Evolutionary conservation across 1,284 basidiomycete genomes (phyloP).

Genomic region (Cryptococcus sp.): DNA sequence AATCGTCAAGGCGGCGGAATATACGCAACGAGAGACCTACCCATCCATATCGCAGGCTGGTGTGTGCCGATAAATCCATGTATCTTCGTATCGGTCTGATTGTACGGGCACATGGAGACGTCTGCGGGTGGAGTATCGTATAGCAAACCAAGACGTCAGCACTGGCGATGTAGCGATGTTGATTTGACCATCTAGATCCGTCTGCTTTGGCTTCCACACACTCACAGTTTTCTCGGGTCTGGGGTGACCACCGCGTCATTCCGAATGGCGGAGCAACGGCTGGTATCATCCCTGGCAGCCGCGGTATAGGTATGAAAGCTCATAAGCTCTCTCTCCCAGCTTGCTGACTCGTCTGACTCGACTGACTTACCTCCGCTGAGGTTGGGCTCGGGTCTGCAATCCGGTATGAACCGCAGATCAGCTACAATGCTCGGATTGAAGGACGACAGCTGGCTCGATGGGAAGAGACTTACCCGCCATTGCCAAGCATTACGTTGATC

Average conservation of each 20-base stretch:
- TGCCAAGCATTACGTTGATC: conserved; percentile 44
- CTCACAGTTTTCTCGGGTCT: conserved; percentile 46
- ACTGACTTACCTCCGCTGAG: conserved; percentile 31
- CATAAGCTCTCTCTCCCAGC: too few relatives aligned
- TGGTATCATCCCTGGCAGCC: conserved; percentile 60
- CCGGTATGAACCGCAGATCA: neutral
- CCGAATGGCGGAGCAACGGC: conserved; percentile 69
- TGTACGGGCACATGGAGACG: conserved; percentile 76
- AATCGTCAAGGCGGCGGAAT: conserved; percentile 1
- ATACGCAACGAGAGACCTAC: conserved; percentile 38
- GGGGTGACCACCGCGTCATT: conserved; percentile 69
- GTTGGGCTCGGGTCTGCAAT: conserved; percentile 37
- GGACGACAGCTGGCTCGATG: neutral
- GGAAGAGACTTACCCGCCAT: conserved; percentile 47
- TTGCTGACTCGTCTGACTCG: too few relatives aligned
- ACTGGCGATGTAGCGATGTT: too few relatives aligned
- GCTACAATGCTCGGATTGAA: neutral
- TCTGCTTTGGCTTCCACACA: neutral
- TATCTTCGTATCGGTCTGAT: conserved; percentile 64
- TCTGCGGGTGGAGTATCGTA: conserved; percentile 30
- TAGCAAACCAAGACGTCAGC: too few relatives aligned
- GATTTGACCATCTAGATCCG: too few relatives aligned
- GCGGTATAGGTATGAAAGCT: too few relatives aligned
- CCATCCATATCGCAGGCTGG: conserved; percentile 90
- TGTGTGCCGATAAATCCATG: conserved; percentile 71